These are phyloP conservation scores for Endothia cerciana DNA, from an alignment of 2,329 filamentous ascomycete genomes.

Conservation along the genomic window DNA sequence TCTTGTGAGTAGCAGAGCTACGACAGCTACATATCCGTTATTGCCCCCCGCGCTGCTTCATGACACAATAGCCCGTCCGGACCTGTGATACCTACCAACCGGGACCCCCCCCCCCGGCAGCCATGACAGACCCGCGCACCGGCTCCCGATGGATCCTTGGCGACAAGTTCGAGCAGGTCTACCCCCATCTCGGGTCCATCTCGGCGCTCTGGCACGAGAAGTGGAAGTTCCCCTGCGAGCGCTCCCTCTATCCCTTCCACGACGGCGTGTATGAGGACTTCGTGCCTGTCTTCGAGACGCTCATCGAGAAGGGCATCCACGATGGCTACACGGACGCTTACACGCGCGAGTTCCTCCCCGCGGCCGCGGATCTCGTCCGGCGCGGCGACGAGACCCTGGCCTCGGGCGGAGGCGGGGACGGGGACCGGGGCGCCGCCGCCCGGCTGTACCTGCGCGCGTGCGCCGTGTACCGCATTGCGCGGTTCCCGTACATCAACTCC, in stretches of 20 bases:
- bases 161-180: constrained; percentile 17
- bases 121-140: constrained; percentile 11
- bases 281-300: constrained; percentile 64
- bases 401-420: too few species aligned
- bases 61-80: neutral
- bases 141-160: constrained; percentile 14
- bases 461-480: constrained; percentile 72
- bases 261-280: constrained; percentile 72
- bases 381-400: constrained; percentile 56
- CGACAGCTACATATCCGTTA: neutral
- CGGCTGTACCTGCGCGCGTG: constrained; percentile 67
- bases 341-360: constrained; percentile 64
- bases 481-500: constrained; percentile 65
- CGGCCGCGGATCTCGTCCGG: constrained; percentile 58
- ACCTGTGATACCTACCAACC: neutral
- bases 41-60: neutral
- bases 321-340: constrained; percentile 69
- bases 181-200: constrained; percentile 35
- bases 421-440: constrained; percentile 57
- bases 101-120: neutral
- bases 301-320: constrained; percentile 63
- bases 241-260: constrained; percentile 66
- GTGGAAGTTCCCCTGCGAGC: constrained; percentile 68
- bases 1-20: too few species aligned
- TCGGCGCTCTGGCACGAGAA: constrained; percentile 74